Conservation (phyloP, 2,329 filamentous ascomycete species). For the Claviceps digitariae region DNA sequence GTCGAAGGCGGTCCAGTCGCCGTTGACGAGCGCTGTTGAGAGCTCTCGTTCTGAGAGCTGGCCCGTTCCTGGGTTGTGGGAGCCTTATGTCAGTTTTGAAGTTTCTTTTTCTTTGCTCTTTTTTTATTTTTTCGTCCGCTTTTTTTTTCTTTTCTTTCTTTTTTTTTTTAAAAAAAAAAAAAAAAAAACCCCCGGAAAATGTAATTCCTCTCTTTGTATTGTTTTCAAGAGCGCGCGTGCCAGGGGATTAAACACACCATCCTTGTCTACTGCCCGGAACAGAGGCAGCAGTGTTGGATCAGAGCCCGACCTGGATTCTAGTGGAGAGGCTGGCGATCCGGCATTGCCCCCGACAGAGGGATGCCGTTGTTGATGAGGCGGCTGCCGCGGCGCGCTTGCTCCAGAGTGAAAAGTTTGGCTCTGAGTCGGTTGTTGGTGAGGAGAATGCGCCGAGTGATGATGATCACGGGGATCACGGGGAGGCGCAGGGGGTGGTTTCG, state of each 20-base stretch:
- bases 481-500: slow-evolving; percentile 28
- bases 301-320: slow-evolving; percentile 34
- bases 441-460: background rate
- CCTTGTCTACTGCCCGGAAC: slow-evolving; percentile 83
- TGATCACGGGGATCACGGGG: slow-evolving; percentile 6
- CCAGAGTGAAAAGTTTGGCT: background rate
- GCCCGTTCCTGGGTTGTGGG: slow-evolving; percentile 47
- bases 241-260: slow-evolving; percentile 36
- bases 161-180: background rate
- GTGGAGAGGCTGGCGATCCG: slow-evolving; percentile 53
- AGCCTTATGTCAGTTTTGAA: background rate
- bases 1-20: slow-evolving; percentile 91
- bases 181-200: too few relatives aligned
- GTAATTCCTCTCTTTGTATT: too few relatives aligned
- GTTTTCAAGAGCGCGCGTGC: too few relatives aligned
- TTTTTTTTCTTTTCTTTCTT: background rate
- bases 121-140: too few relatives aligned
- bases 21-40: slow-evolving; percentile 82
- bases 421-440: slow-evolving; percentile 3
- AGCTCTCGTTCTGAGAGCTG: slow-evolving; percentile 79
- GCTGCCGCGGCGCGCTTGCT: slow-evolving; percentile 6
- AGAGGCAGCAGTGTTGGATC: slow-evolving; percentile 70
- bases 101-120: background rate
- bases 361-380: slow-evolving; percentile 25
- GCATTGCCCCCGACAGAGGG: slow-evolving; percentile 35